Base-by-base conservation (phyloP, 257 asterid genomes). In the Fraxinus americana region DNA sequence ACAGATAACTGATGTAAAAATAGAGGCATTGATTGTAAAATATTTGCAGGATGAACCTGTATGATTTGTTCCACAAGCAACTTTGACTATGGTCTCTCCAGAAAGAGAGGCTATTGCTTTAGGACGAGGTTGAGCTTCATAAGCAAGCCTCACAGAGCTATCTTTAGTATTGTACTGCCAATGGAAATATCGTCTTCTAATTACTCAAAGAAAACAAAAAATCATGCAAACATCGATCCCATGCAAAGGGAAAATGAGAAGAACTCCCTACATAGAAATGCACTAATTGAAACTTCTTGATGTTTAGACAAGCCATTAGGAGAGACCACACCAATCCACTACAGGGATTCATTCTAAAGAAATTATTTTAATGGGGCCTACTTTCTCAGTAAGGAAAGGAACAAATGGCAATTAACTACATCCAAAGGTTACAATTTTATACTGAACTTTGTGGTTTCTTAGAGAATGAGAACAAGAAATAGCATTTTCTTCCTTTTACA, bases 61-160 rank as follows among this genome's bases (percentile, higher is more conserved):
- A 86, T 96, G 99, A 86, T 96, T 96, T 81, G 91, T 81, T 87
- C 99, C 99, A 74, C 98, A 93, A 48, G 98, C 98, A 76, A 85
- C 98, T 87, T 96, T 96, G 54, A 90, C 97, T 70, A 96, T 87
- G 69, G 97, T 91, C 85, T 91, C 97, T 65, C 96, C 97, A n/a
- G 99, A 75, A 78, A 96, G 92, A 82, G 97, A 82, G 48, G 95
- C 91, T 79, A 96, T 87, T 59, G 97, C 97, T 86, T 70, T 89
- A 74, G 99, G 99, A 66, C 91, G 93, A 67, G 98, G 97, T 86
- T 96, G 99, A 80, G 99, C 93, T 89, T 96, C 98, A 87, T 96
- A 96, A 67, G 96, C 99, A 85, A 96, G 98, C 87, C 67, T 90
- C 80, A 96, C 99, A 35, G 99, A 96, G 90, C 98, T 91, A 74